A percentile compares a stretch with the other conserved stretches of the same genome.
Conservation (phyloP, 2,329 filamentous ascomycete species). For the Aspergillus cejpii region DNA sequence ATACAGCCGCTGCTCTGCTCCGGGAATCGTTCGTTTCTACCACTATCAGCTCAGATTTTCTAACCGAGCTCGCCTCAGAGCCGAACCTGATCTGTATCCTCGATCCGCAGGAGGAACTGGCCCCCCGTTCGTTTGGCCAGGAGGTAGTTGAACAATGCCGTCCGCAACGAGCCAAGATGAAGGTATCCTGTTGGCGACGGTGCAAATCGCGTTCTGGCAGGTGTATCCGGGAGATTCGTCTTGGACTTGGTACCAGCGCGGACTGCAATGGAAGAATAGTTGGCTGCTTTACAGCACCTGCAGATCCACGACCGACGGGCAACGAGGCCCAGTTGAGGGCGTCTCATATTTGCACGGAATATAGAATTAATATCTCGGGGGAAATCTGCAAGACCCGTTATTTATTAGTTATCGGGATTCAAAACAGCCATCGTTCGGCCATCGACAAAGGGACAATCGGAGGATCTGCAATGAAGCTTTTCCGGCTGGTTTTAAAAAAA, state of each 20-base stretch:
- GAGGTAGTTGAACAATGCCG: slow-evolving; percentile 91
- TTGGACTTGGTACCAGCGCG: slow-evolving; percentile 26
- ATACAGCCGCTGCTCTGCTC: slow-evolving; percentile 70
- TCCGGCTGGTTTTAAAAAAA: too few species aligned
- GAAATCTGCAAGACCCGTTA: too few species aligned
- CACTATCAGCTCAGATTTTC: slow-evolving; percentile 22
- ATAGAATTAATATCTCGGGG: too few species aligned
- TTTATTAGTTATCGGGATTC: too few species aligned
- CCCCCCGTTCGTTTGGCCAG: slow-evolving; percentile 82
- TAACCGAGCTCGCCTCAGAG: neutral
- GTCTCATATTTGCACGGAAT: slow-evolving; percentile 25
- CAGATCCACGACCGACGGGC: slow-evolving; percentile 34
- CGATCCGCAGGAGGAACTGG: slow-evolving; percentile 82
- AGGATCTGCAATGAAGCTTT: neutral
- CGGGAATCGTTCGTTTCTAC: slow-evolving; percentile 72
- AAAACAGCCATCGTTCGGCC: neutral
- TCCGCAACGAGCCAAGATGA: slow-evolving; percentile 84
- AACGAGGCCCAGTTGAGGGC: slow-evolving; percentile 18
- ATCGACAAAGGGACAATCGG: slow-evolving; percentile 1
- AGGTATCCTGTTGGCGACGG: slow-evolving; percentile 92
- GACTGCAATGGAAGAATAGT: slow-evolving; percentile 25
- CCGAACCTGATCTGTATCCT: slow-evolving; percentile 86
- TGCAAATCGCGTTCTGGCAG: slow-evolving; percentile 78
- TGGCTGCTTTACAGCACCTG: slow-evolving; percentile 28
- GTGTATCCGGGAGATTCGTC: slow-evolving; percentile 44